Conservation (phyloP, 257 asterid species). For the Gentiana macrophylla region DNA sequence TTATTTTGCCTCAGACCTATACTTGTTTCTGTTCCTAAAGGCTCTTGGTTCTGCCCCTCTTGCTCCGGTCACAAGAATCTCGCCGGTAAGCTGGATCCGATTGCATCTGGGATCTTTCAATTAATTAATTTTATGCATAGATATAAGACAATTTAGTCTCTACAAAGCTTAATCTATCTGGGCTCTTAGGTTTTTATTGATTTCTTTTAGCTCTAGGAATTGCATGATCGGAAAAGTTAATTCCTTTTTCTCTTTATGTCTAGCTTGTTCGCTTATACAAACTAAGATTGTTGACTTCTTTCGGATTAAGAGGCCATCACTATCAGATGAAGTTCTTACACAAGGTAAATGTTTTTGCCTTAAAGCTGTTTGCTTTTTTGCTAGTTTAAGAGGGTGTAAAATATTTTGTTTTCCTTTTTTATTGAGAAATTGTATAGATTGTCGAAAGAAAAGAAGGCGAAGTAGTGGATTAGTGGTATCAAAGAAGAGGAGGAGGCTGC, state of each 20-base stretch:
- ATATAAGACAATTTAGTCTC: too few relatives aligned
- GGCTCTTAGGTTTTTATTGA: not conserved
- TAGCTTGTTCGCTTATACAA: slow-evolving; percentile 71
- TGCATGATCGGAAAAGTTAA: not conserved
- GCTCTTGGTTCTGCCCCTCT: slow-evolving; percentile 65
- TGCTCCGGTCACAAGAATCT: slow-evolving; percentile 27
- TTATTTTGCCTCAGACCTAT: slow-evolving; percentile 64
- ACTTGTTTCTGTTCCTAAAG: slow-evolving; percentile 68
- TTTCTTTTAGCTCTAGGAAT: not conserved
- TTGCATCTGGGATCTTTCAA: too few relatives aligned
- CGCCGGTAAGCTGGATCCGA: slow-evolving; percentile 25
- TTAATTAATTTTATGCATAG: too few relatives aligned
- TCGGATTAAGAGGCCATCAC: slow-evolving; percentile 51
- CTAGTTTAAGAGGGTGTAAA: not conserved
- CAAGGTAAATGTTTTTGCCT: slow-evolving; percentile 27
- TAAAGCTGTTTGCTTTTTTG: not conserved
- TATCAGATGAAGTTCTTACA: slow-evolving; percentile 21
- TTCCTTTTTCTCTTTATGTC: slow-evolving; percentile 7
- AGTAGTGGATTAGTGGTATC: slow-evolving; percentile 26
- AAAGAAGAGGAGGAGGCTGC: slow-evolving; percentile 61
- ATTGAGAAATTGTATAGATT: slow-evolving; percentile 23
- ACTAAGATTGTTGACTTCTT: slow-evolving; percentile 83
- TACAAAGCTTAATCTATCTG: too few relatives aligned
- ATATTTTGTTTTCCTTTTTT: not conserved
- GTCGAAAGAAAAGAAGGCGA: slow-evolving; percentile 49